A percentile compares a stretch with the other conserved stretches of the same genome.
Evolutionary conservation across 768 basidiomycete genomes (phyloP).

Genomic region (Tricholoma furcatifolium): DNA sequence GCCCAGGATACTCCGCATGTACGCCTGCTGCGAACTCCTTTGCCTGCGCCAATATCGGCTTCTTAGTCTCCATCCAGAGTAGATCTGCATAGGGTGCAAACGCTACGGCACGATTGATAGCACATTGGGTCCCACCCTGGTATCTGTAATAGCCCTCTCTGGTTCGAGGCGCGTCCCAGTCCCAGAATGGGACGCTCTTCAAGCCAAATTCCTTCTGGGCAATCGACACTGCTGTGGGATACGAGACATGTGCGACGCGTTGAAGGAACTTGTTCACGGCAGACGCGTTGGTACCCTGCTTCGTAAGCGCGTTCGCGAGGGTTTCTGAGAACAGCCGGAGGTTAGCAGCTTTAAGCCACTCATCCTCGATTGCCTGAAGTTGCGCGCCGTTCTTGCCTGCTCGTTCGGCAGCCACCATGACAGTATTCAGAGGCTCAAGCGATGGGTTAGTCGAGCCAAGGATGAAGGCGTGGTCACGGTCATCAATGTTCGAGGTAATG

Average conservation of each 20-base stretch:
- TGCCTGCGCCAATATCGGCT: slow-evolving; percentile 89
- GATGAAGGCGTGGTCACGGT: slow-evolving; percentile 97
- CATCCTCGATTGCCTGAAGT: slow-evolving; percentile 86
- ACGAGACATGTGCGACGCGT: slow-evolving; percentile 66
- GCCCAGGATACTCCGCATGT: slow-evolving; percentile 74
- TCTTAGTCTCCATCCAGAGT: slow-evolving; percentile 97
- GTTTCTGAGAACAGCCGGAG: slow-evolving; percentile 76
- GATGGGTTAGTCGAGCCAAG: slow-evolving; percentile 83
- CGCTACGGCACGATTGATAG: slow-evolving; percentile 86
- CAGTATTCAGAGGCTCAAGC: slow-evolving; percentile 65
- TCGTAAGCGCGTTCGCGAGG: slow-evolving; percentile 64
- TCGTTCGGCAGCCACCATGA: slow-evolving; percentile 85
- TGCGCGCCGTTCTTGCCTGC: slow-evolving; percentile 76
- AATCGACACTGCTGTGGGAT: slow-evolving; percentile 65
- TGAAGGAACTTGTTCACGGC: slow-evolving; percentile 61
- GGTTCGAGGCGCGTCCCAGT: slow-evolving; percentile 93
- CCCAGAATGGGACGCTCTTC: slow-evolving; percentile 77
- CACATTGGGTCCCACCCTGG: slow-evolving; percentile 95
- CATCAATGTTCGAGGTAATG: slow-evolving; percentile 94
- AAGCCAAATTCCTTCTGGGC: slow-evolving; percentile 81
- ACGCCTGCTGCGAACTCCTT: slow-evolving; percentile 91
- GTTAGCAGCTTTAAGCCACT: slow-evolving; percentile 79
- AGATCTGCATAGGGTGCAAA: slow-evolving; percentile 94
- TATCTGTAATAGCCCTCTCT: slow-evolving; percentile 97
- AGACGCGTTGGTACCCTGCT: slow-evolving; percentile 49